These are phyloP conservation scores for Globisporangium echinulatum DNA, from an alignment of 352 stramenopile species.

Conservation along the genomic window DNA sequence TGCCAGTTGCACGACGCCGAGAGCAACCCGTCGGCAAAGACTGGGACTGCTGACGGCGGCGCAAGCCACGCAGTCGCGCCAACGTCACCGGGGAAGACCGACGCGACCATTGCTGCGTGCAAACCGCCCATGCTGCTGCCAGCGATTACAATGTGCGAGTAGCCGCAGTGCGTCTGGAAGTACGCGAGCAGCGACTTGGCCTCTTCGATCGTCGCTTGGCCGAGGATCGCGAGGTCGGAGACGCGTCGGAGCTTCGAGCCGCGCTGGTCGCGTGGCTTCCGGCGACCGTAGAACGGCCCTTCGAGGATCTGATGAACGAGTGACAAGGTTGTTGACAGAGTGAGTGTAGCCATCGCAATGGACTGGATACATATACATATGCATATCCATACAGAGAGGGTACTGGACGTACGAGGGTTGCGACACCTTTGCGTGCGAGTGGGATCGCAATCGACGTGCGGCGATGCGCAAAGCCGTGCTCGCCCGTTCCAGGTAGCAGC, in stretches of 20 bases:
- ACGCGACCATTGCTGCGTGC: slow-evolving; percentile 72
- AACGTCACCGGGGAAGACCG: slow-evolving; percentile 60
- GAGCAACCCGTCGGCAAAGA: slow-evolving; percentile 71
- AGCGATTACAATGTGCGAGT: slow-evolving; percentile 57
- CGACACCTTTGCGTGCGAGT: slow-evolving; percentile 51
- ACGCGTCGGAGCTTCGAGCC: slow-evolving; percentile 72
- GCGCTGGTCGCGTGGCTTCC: slow-evolving; percentile 56
- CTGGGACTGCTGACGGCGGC: slow-evolving; percentile 56
- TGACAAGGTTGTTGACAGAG: too few relatives aligned
- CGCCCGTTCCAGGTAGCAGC: slow-evolving; percentile 61
- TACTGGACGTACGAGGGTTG: slow-evolving; percentile 36
- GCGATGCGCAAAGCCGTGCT: slow-evolving; percentile 74
- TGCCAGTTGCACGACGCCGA: slow-evolving; percentile 74
- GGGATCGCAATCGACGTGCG: slow-evolving; percentile 56
- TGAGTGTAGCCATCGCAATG: background rate
- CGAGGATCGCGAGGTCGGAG: slow-evolving; percentile 64
- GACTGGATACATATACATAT: background rate
- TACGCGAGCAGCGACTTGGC: slow-evolving; percentile 69
- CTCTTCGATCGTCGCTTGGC: slow-evolving; percentile 79
- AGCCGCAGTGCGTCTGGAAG: slow-evolving; percentile 43
- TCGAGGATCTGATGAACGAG: slow-evolving; percentile 49
- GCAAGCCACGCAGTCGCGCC: slow-evolving; percentile 65
- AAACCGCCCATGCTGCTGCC: slow-evolving; percentile 73
- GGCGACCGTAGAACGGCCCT: slow-evolving; percentile 73
- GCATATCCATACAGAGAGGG: background rate